Conservation (phyloP, 2,329 filamentous ascomycete species). For the Aspergillus oerlinghausenensis region DNA sequence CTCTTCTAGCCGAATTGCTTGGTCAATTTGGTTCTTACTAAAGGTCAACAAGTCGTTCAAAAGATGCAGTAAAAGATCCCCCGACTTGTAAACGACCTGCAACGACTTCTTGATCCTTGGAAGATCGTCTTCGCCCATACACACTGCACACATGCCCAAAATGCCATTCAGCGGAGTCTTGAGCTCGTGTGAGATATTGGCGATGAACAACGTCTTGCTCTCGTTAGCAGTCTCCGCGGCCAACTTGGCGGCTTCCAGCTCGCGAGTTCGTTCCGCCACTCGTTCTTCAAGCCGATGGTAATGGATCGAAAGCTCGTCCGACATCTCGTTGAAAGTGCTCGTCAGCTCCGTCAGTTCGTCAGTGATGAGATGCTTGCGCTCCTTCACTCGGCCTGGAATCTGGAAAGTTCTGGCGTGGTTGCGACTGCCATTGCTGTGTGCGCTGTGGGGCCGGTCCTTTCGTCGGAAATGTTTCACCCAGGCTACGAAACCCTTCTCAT, state of each 20-base stretch:
- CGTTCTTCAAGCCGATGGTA: conserved; percentile 80
- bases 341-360: conserved; percentile 84
- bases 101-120: conserved; percentile 74
- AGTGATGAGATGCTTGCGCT: conserved; percentile 68
- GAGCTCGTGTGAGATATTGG: conserved; percentile 78
- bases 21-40: conserved; percentile 90
- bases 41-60: conserved; percentile 88
- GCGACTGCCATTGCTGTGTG: not conserved
- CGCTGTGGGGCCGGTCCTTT: conserved; percentile 9
- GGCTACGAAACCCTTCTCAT: conserved; percentile 11
- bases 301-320: conserved; percentile 80
- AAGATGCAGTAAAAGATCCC: conserved; percentile 76
- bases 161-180: conserved; percentile 93
- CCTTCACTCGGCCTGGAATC: conserved; percentile 77
- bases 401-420: conserved; percentile 53
- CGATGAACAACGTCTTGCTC: conserved; percentile 92
- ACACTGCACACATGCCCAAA: conserved; percentile 84
- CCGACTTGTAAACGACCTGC: conserved; percentile 84
- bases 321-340: conserved; percentile 87
- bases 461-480: conserved; percentile 15
- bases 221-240: conserved; percentile 92
- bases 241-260: conserved; percentile 85
- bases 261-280: conserved; percentile 73
- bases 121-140: conserved; percentile 85
- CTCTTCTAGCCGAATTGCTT: conserved; percentile 75